These are phyloP conservation scores for Trebouxia gelatinosa DNA, from an alignment of 163 green algal species.

Conservation along the genomic window DNA sequence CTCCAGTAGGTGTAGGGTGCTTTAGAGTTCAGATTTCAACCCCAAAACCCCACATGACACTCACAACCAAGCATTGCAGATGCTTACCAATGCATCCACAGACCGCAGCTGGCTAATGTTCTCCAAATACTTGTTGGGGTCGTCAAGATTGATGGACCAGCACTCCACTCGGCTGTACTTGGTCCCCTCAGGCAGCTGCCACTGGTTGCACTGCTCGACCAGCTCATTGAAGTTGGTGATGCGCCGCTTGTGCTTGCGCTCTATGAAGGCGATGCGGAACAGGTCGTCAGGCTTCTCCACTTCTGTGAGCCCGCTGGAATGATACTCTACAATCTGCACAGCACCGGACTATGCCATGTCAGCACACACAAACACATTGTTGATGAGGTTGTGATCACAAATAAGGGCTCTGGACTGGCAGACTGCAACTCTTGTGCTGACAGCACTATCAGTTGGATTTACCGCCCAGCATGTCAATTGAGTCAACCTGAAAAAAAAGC, in stretches of 20 bases:
- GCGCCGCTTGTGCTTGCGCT: slow-evolving; percentile 23
- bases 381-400: too few species aligned
- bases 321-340: slow-evolving; percentile 25
- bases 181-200: slow-evolving; percentile 11
- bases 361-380: too few species aligned
- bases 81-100: slow-evolving; percentile 23
- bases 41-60: too few species aligned
- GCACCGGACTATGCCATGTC: too few species aligned
- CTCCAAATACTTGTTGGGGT: slow-evolving; percentile 16
- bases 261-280: slow-evolving; percentile 18
- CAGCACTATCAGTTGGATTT: too few species aligned
- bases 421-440: too few species aligned
- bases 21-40: too few species aligned
- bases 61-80: not conserved
- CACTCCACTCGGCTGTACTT: slow-evolving; percentile 14
- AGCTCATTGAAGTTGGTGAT: slow-evolving; percentile 19
- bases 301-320: not conserved
- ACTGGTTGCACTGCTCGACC: slow-evolving; percentile 16
- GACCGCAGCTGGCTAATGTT: slow-evolving; percentile 23
- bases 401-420: too few species aligned
- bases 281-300: not conserved
- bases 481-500: too few species aligned
- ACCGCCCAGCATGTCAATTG: too few species aligned
- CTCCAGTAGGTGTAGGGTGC: too few species aligned
- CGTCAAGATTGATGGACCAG: slow-evolving; percentile 22